Conservation (phyloP, 371 early-diverging fungal genomes). For the Sanchytrium tribonematis region DNA sequence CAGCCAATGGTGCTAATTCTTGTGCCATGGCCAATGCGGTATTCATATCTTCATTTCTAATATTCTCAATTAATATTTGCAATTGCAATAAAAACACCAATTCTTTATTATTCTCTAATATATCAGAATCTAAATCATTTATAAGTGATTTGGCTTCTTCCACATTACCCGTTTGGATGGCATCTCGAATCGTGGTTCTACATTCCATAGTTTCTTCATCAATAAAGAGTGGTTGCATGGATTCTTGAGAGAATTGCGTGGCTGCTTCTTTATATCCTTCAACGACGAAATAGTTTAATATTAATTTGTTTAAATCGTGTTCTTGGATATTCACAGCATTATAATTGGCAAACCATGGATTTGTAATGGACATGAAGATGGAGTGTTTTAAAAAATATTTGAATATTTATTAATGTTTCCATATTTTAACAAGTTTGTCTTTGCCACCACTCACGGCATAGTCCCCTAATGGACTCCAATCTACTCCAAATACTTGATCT, state of each 20-base stretch:
- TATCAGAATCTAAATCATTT: slow-evolving; percentile 87
- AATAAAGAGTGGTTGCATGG: slow-evolving; percentile 38
- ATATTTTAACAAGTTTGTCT: slow-evolving; percentile 56
- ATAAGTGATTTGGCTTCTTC: slow-evolving; percentile 73
- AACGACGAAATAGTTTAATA: slow-evolving; percentile 89
- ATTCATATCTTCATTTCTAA: slow-evolving; percentile 37
- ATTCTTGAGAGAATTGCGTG: slow-evolving; percentile 62
- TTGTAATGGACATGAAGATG: too few relatives aligned
- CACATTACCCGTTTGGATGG: slow-evolving; percentile 61
- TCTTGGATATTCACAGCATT: too few relatives aligned
- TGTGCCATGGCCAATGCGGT: slow-evolving; percentile 82
- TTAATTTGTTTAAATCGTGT: slow-evolving; percentile 69
- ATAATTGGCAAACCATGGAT: too few relatives aligned
- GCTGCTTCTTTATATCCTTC: slow-evolving; percentile 95
- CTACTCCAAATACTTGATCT: slow-evolving; percentile 82
- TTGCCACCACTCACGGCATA: slow-evolving; percentile 63
- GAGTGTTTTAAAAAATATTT: neutral
- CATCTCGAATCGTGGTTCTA: slow-evolving; percentile 68
- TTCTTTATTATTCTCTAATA: slow-evolving; percentile 73
- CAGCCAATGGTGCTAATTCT: slow-evolving; percentile 77
- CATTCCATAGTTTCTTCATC: slow-evolving; percentile 70
- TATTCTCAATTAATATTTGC: slow-evolving; percentile 75
- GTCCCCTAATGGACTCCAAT: slow-evolving; percentile 76
- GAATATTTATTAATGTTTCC: slow-evolving; percentile 10
- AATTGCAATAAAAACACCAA: slow-evolving; percentile 80